phyloP scores from a whole-genome alignment of 2,329 filamentous ascomycete species.

The Verticillium albo-atrum region DNA sequence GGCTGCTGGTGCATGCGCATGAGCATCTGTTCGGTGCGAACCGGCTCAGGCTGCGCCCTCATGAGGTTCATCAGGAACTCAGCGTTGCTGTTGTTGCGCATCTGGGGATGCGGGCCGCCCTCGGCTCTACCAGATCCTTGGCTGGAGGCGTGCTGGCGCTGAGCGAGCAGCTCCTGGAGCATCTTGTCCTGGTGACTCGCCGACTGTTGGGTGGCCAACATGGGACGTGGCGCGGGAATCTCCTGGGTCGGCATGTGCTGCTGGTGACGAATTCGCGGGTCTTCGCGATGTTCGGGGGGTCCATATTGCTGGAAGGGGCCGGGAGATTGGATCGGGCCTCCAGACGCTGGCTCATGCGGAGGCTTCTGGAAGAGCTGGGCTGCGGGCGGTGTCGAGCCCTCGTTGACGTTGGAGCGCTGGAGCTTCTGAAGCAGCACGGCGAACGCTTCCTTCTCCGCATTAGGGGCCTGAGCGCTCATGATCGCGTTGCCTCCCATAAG shows the following conservation, averaged over 20 bases:
- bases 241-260: constrained; percentile 43
- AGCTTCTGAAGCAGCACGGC: constrained; percentile 78
- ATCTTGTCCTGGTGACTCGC: constrained; percentile 52
- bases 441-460: constrained; percentile 82
- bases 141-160: constrained; percentile 52
- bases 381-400: constrained; percentile 39
- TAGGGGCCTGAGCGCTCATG: constrained; percentile 24
- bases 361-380: constrained; percentile 39
- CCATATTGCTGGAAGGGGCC: constrained; percentile 42
- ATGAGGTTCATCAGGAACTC: constrained; percentile 85
- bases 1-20: constrained; percentile 36
- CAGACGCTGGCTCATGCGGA: constrained; percentile 19
- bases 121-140: constrained; percentile 44
- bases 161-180: constrained; percentile 55
- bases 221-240: constrained; percentile 44
- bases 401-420: constrained; percentile 48
- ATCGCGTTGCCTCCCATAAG: neutral
- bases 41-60: constrained; percentile 48
- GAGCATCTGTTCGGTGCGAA: constrained; percentile 47
- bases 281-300: constrained; percentile 37
- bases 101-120: constrained; percentile 23
- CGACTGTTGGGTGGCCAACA: constrained; percentile 42
- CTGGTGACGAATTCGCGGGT: constrained; percentile 33
- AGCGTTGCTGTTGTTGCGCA: constrained; percentile 59
- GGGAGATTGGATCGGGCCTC: constrained; percentile 38